Evolutionary conservation across 2,329 filamentous ascomycete species (phyloP), one percentile per base, ranked within the genome.

Genomic region (Arthrobotrys sinensis): DNA sequence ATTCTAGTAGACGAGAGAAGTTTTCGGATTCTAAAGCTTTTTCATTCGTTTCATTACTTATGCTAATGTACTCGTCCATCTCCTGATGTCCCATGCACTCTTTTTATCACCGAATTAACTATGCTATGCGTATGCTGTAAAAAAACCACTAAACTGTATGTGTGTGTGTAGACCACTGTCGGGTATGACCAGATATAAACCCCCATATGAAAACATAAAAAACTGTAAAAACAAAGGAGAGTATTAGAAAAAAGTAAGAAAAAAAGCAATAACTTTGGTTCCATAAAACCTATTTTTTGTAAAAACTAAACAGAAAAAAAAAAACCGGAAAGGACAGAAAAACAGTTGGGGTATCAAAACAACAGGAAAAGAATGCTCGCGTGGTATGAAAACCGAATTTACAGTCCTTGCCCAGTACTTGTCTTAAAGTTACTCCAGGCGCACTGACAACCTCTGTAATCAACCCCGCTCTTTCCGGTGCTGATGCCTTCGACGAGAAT

Each of bases 381-480:
- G 7, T 6, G 32, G 46, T 28, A 67, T 55, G 62, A 71, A 43
- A 40, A 60, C 38, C 28, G 52, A 36, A 19, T 75, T 75, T 52
- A 63, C 53, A 66, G 34, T 48, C 45, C 60, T n/a, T 21, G 36
- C 38, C 62, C 46, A 10, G 75, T 62, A 40, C 52, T 68, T 40
- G 66, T 55, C 67, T 78, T 71, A 64, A 78, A 78, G 53, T 78
- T 78, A 63, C 67, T 78, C 75, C 75, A 78, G 45, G 75, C 12
- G 34, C 75, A 78, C 21, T 78, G 75, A 19, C 75, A 78, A 40
- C 75, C 75, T 16, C 46, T 60, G 43, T 72, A 78, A 63, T 78
- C 63, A 24, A 68, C 67, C 12, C 67, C 67, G 16, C 7, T 28
- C 12, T 52, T 67, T 19, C 75, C 75, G 1, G 75, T 78, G 45